These are phyloP conservation scores for Puccinia coronata DNA, from an alignment of 1,284 basidiomycete species.

Conservation along the genomic window DNA sequence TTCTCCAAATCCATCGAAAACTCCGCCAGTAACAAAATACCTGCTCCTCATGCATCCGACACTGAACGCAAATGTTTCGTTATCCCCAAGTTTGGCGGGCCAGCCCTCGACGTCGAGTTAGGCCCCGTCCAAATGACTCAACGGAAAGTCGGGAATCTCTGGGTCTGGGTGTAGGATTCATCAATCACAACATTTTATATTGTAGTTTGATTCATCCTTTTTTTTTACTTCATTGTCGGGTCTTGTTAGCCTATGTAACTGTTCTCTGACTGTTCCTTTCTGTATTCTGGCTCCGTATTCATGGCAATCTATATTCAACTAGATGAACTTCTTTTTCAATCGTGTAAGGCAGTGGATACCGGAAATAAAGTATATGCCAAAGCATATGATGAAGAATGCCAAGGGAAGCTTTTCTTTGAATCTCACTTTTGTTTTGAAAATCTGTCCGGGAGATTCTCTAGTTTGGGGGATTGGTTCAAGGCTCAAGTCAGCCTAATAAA, in stretches of 20 bases:
- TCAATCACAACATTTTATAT: background rate
- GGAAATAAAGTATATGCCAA: too few relatives aligned
- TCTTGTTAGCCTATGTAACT: too few relatives aligned
- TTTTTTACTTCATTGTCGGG: background rate
- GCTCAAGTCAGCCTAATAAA: too few relatives aligned
- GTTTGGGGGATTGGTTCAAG: too few relatives aligned
- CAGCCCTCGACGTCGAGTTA: conserved; percentile 51
- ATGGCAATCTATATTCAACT: background rate
- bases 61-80: conserved; percentile 52
- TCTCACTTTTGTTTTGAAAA: background rate
- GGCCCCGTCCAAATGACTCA: conserved; percentile 51
- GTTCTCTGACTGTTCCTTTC: background rate
- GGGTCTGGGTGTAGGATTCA: conserved; percentile 49
- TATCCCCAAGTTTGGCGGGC: conserved; percentile 52
- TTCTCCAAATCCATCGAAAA: conserved; percentile 80
- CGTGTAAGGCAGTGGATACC: background rate
- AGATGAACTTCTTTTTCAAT: background rate
- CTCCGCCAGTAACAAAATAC: conserved; percentile 1
- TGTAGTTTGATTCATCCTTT: background rate
- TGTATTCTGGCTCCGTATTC: background rate
- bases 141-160: conserved; percentile 50
- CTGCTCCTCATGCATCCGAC: conserved; percentile 5
- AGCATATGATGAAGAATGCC: too few relatives aligned
- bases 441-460: background rate
- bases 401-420: background rate